Evolutionary conservation across 495 filamentous ascomycete species (phyloP).

Genomic region (Aspergillus asperescens): DNA sequence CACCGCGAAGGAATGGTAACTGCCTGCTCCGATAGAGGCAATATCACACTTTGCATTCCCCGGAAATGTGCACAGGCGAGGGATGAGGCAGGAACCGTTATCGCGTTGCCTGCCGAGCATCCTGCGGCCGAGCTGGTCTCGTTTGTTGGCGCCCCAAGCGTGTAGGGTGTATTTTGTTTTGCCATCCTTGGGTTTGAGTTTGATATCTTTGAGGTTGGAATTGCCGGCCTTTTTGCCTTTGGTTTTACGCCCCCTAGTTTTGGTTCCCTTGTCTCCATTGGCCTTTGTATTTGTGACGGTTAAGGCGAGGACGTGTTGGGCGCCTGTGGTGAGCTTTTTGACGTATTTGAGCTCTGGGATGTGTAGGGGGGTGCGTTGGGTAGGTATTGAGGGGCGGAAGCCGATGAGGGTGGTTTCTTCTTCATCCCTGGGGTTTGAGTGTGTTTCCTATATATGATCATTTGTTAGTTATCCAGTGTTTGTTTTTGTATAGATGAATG

Average conservation of each 20-base stretch:
- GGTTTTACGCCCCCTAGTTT: neutral
- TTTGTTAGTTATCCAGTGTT: neutral
- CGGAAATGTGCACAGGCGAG: neutral
- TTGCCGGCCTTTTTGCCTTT: too few species aligned
- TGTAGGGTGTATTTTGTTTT: too few species aligned
- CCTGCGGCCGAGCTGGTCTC: constrained; percentile 66
- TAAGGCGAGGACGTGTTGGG: constrained; percentile 67
- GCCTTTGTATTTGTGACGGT: neutral
- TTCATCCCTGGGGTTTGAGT: constrained; percentile 21
- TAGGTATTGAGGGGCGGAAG: constrained; percentile 46
- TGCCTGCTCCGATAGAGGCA: constrained; percentile 54
- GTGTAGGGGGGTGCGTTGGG: constrained; percentile 42
- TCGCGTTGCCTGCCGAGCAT: constrained; percentile 56
- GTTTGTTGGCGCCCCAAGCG: constrained; percentile 72
- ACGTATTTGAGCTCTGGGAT: constrained; percentile 58
- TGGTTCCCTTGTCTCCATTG: neutral
- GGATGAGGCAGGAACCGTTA: constrained; percentile 52
- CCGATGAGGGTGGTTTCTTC: constrained; percentile 66
- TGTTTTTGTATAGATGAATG: neutral
- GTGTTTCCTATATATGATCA: neutral
- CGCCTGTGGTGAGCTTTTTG: constrained; percentile 53
- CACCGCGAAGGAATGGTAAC: constrained; percentile 68
- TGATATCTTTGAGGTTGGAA: too few species aligned
- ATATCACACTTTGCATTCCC: neutral
- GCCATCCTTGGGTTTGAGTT: too few species aligned